Evolutionary conservation across 2,329 filamentous ascomycete genomes (phyloP).

Genomic region (Ophiocordyceps camponoti-leonardi): DNA sequence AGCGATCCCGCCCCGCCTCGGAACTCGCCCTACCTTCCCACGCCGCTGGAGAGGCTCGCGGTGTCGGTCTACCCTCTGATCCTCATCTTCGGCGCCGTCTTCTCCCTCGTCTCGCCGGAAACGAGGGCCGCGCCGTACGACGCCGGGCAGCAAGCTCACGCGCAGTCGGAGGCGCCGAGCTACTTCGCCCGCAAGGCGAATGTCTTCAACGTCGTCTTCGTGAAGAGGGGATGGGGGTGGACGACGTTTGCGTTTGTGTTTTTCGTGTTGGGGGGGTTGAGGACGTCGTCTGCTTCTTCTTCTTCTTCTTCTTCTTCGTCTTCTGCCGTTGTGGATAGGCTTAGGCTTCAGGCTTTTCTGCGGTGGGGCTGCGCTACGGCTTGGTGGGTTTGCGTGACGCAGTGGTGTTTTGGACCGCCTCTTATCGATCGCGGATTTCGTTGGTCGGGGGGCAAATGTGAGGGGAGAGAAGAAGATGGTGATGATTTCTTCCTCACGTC

Average conservation of each 20-base stretch:
- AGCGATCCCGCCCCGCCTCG: constrained; percentile 10
- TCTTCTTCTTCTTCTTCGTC: constrained; percentile 23
- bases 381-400: constrained; percentile 76
- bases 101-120: constrained; percentile 59
- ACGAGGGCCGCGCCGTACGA: constrained; percentile 49
- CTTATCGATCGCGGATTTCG: constrained; percentile 81
- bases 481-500: constrained; percentile 44
- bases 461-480: constrained; percentile 33
- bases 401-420: constrained; percentile 90
- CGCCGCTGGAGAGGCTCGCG: constrained; percentile 45
- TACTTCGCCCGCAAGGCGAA: constrained; percentile 95
- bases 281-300: too few species aligned
- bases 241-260: constrained; percentile 55
- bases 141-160: constrained; percentile 43
- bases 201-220: constrained; percentile 80
- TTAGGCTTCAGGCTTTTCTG: constrained; percentile 36
- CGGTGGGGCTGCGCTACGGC: constrained; percentile 58
- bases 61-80: constrained; percentile 60
- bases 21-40: constrained; percentile 48
- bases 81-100: constrained; percentile 67
- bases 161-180: constrained; percentile 43
- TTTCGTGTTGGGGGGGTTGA: constrained; percentile 47
- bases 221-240: constrained; percentile 94
- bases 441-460: constrained; percentile 76
- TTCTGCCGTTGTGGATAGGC: constrained; percentile 3